Evolutionary conservation across 2,329 filamentous ascomycete species (phyloP), one percentile per base, ranked within the genome.

Genomic region (Fusarium brachygibbosum): DNA sequence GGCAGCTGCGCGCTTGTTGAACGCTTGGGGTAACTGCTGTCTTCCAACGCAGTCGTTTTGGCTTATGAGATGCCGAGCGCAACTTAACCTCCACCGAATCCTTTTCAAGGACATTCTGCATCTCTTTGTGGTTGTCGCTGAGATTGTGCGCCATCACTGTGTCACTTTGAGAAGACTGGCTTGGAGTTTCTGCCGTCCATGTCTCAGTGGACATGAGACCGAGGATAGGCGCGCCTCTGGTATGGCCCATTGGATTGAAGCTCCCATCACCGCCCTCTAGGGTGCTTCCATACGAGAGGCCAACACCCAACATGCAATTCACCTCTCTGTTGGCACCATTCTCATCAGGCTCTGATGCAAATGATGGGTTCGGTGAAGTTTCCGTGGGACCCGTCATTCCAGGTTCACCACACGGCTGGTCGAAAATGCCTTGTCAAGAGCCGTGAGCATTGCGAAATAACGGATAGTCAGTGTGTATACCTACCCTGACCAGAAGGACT

Each of bases 331-430:
- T 38, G n/a, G 37, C 2, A 7, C n/a, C 4, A 19, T 19, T 6
- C 6, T 21, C n/a, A 4, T 4, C 12, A 10, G 37, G 12, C 7
- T 5, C 12, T 13, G 37, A 13, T 19, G 11, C 37, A 38, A 21
- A 38, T 3, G n/a, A 21, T 4, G n/a, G 37, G n/a, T 13, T 21
- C 12, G n/a, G 13, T 8, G 12, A 38, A 3, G 11, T 21, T 13
- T 38, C n/a, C n/a, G n/a, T 11, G 8, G 0, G 11, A 13, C 3
- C 11, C 17, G 2, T 21, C 3, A 17, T 7, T 11, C 4, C 0
- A 6, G n/a, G 12, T 13, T 38, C n/a, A 13, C 10, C 11, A 19
- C 1, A 38, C 3, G 11, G 6, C n/a, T 38, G 37, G 35, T 10
- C 12, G 11, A 21, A 35, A 8, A 35, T 13, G 34, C 34, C 34